phyloP scores from a whole-genome alignment of 2,329 filamentous ascomycete species.

The Raffaelea ambrosiae region DNA sequence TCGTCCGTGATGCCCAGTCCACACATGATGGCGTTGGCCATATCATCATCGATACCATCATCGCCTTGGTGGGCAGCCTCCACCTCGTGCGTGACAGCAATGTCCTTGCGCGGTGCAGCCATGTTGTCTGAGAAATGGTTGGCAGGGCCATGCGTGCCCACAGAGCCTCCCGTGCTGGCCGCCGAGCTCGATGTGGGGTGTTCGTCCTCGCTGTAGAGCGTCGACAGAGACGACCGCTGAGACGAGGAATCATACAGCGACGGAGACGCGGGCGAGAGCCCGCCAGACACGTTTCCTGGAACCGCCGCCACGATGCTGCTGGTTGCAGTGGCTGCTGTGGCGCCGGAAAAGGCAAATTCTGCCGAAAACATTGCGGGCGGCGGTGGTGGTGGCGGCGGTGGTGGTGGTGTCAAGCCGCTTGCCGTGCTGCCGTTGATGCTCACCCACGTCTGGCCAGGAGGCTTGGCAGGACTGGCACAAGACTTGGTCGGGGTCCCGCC shows the following conservation, averaged over 20 bases:
- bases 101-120: too few relatives aligned
- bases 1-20: conserved; percentile 4
- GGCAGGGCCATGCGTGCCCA: neutral
- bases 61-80: neutral
- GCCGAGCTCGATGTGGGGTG: conserved; percentile 20
- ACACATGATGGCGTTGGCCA: neutral
- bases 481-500: conserved; percentile 8
- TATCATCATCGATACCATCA: neutral
- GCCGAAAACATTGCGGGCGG: neutral
- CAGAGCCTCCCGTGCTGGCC: neutral
- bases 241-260: conserved; percentile 8
- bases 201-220: conserved; percentile 47
- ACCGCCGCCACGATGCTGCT: too few relatives aligned
- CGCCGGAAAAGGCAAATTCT: neutral
- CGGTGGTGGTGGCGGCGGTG: neutral
- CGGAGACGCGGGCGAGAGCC: conserved; percentile 3
- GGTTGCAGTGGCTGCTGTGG: too few relatives aligned
- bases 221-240: conserved; percentile 40
- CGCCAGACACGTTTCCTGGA: too few relatives aligned
- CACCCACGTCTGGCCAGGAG: neutral
- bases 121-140: too few relatives aligned
- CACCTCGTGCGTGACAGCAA: neutral
- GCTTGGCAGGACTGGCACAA: neutral
- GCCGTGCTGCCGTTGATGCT: neutral
- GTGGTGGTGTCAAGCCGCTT: neutral